Evolutionary conservation across 2,329 filamentous ascomycete species (phyloP).

Genomic region (Fusarium torreyae): DNA sequence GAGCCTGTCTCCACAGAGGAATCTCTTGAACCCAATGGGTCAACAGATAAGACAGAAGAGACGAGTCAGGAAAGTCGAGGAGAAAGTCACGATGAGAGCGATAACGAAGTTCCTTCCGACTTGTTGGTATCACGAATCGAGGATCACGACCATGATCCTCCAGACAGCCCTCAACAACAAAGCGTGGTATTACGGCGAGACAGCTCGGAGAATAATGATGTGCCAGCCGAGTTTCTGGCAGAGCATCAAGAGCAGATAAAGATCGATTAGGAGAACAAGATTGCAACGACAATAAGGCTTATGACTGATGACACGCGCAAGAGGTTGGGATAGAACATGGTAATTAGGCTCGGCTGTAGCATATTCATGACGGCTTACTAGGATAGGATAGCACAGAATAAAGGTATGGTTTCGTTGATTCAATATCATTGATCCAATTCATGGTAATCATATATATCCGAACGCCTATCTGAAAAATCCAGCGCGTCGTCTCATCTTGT

Average conservation of each 20-base stretch:
- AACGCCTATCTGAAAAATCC: slow-evolving; percentile 47
- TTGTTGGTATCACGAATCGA: slow-evolving; percentile 56
- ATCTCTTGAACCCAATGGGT: slow-evolving; percentile 3
- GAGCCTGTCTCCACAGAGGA: slow-evolving; percentile 18
- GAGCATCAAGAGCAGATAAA: slow-evolving; percentile 55
- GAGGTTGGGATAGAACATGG: slow-evolving; percentile 1
- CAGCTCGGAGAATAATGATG: slow-evolving; percentile 62
- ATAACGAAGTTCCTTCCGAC: slow-evolving; percentile 62
- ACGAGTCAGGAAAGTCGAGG: slow-evolving; percentile 15
- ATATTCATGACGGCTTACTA: neutral
- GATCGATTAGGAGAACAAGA: slow-evolving; percentile 27
- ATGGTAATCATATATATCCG: slow-evolving; percentile 45
- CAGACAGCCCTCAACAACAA: slow-evolving; percentile 31
- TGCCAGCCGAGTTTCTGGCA: slow-evolving; percentile 67
- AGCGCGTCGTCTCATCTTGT: slow-evolving; percentile 23
- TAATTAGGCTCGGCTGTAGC: neutral
- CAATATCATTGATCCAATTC: slow-evolving; percentile 46
- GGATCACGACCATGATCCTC: slow-evolving; percentile 36
- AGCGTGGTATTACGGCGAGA: slow-evolving; percentile 47
- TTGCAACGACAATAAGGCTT: slow-evolving; percentile 12
- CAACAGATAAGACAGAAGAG: slow-evolving; percentile 5
- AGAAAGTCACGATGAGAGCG: slow-evolving; percentile 52
- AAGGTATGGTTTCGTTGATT: slow-evolving; percentile 28
- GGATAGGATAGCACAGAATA: neutral
- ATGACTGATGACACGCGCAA: slow-evolving; percentile 32